Evolutionary conservation across 495 filamentous ascomycete species (phyloP), one percentile per base, ranked within the genome.

Genomic region (Echria macrotheca): DNA sequence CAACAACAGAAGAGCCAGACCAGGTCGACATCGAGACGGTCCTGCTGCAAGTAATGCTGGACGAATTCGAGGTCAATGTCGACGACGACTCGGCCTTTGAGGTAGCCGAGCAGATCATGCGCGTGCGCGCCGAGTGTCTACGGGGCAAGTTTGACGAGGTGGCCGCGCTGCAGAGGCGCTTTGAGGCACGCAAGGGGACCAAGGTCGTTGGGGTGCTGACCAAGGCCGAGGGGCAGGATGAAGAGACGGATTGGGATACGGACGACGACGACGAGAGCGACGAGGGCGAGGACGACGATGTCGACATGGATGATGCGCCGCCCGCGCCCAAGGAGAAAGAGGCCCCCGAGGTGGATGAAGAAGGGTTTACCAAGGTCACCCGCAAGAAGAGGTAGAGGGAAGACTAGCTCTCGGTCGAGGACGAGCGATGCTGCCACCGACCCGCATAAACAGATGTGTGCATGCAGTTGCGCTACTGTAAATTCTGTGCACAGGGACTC

Each of bases 301-400:
- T 81, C 37, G 85, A 88, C 50, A 93, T 94, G 87, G 77, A 65
- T 6, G 89, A 88, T 41, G 84, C 82, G 35, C 86, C 86, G 9
- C 59, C 75, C 17, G 74, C 70, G 11, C 76, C 70, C 10, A 82
- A 74, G 60, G 81, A 83, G 68, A 88, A 77, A 66, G 63, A 71
- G 37, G 80, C 78, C 57, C 86, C 87, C 1, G 85, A 89, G 66
- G 72, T 96, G 41, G 91, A 96, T 68, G 89, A 95, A 44, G 91
- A 96, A 56, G 91, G 91, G 11, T 97, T 97, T 64, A 89, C 83
- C n/a, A 89, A 84, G 71, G 87, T 95, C 49, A 75, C 84, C 52
- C 77, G 80, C 50, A 89, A 83, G 71, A 86, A 81, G 76, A 83
- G 66, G 69, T 78, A 54, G 11, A 39, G 22, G 24, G 31, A 22